A percentile compares a stretch with the other conserved stretches of the same genome.
Evolutionary conservation across 2,329 filamentous ascomycete genomes (phyloP).

Genomic region (Penicillium sp.): DNA sequence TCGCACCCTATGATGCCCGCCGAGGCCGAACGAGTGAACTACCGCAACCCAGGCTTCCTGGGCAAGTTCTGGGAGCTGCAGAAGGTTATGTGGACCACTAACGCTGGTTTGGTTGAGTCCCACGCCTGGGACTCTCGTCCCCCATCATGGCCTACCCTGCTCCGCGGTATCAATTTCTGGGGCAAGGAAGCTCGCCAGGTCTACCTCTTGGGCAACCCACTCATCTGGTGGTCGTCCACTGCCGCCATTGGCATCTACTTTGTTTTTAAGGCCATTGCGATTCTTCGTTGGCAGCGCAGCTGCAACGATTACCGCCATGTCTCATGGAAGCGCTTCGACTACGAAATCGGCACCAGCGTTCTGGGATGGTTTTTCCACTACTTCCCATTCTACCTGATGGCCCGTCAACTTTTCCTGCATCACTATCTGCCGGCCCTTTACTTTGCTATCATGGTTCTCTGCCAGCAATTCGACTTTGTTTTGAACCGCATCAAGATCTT

Average conservation of each 20-base stretch:
- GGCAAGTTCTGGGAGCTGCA: conserved; percentile 98
- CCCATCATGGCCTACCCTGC: conserved; percentile 85
- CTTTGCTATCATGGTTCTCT: conserved; percentile 87
- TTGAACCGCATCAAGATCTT: conserved; percentile 70
- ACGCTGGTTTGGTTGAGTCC: conserved; percentile 91
- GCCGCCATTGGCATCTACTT: conserved; percentile 74
- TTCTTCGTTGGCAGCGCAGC: conserved; percentile 92
- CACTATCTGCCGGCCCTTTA: conserved; percentile 98
- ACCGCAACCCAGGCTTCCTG: conserved; percentile 89
- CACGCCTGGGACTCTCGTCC: conserved; percentile 98
- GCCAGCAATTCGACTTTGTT: conserved; percentile 84
- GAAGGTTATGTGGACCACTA: conserved; percentile 98
- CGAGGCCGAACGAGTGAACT: conserved; percentile 91
- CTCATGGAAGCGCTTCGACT: conserved; percentile 95
- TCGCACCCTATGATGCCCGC: conserved; percentile 73
- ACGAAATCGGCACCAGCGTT: conserved; percentile 86
- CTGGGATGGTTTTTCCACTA: conserved; percentile 97
- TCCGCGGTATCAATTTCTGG: conserved; percentile 99
- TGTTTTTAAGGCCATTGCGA: conserved; percentile 80
- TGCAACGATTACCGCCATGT: conserved; percentile 80
- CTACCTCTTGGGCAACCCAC: conserved; percentile 90
- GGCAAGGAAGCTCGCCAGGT: conserved; percentile 91
- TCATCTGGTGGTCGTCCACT: conserved; percentile 92
- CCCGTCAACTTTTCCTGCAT: conserved; percentile 95
- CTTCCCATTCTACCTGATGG: conserved; percentile 98